These are phyloP conservation scores for Didymella exigua DNA, from an alignment of 2,329 filamentous ascomycete genomes.

Conservation along the genomic window DNA sequence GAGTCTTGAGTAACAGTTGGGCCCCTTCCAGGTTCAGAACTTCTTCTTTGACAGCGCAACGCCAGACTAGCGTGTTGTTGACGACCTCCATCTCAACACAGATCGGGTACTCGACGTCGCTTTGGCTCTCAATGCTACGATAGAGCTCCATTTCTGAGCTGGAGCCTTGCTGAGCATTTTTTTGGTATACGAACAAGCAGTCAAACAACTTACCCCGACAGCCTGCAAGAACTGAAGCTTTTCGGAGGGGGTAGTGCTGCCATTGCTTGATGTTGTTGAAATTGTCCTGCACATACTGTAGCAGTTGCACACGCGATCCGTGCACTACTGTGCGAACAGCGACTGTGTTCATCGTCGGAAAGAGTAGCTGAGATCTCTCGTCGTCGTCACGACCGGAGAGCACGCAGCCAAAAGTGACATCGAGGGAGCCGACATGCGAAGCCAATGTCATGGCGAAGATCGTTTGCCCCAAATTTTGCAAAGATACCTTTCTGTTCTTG, in stretches of 20 bases:
- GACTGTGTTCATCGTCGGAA: constrained; percentile 93
- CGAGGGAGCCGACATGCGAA: constrained; percentile 65
- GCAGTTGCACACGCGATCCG: constrained; percentile 66
- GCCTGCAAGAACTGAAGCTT: constrained; percentile 63
- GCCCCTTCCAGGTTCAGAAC: constrained; percentile 58
- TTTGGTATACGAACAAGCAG: constrained; percentile 71
- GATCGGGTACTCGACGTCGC: constrained; percentile 79
- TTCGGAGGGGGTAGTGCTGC: constrained; percentile 78
- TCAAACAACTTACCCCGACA: constrained; percentile 62
- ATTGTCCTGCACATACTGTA: constrained; percentile 75
- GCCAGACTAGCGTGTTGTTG: constrained; percentile 66
- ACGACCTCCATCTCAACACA: constrained; percentile 79
- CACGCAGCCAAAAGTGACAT: constrained; percentile 82
- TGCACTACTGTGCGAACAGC: constrained; percentile 75
- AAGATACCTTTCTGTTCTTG: constrained; percentile 68
- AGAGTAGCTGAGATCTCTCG: constrained; percentile 70
- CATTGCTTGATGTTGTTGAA: constrained; percentile 69
- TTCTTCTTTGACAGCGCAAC: constrained; percentile 69
- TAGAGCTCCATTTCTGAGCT: constrained; percentile 58
- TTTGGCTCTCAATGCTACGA: constrained; percentile 65
- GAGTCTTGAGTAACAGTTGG: constrained; percentile 58
- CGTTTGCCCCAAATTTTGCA: constrained; percentile 77
- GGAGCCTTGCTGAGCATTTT: constrained; percentile 53
- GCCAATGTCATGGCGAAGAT: constrained; percentile 77
- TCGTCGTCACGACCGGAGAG: constrained; percentile 83